These are phyloP conservation scores for Penicillium sp. DNA, from an alignment of 2,329 filamentous ascomycete species.

Conservation along the genomic window DNA sequence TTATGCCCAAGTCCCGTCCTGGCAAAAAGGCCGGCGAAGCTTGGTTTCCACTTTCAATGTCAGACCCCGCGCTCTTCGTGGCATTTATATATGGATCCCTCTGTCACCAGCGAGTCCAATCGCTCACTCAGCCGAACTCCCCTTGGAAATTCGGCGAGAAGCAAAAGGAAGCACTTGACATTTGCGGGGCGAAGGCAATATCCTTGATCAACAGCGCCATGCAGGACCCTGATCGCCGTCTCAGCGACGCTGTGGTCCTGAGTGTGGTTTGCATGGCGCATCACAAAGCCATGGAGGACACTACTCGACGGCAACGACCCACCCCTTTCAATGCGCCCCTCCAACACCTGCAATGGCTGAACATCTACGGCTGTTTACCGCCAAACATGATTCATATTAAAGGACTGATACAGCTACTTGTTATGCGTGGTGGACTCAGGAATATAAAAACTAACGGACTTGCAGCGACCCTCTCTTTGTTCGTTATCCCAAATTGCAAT, in stretches of 20 bases:
- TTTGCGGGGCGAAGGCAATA: slow-evolving; percentile 39
- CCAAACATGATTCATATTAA: slow-evolving; percentile 41
- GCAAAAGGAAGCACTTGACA: slow-evolving; percentile 30
- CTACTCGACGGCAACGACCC: slow-evolving; percentile 8
- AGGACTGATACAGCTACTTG: slow-evolving; percentile 41
- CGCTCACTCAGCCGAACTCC: slow-evolving; percentile 30
- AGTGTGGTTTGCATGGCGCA: slow-evolving; percentile 42
- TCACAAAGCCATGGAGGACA: slow-evolving; percentile 31
- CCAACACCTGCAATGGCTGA: slow-evolving; percentile 41
- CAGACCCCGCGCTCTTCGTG: slow-evolving; percentile 34
- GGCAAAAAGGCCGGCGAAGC: slow-evolving; percentile 11
- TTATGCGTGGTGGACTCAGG: slow-evolving; percentile 41
- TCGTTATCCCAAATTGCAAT: slow-evolving; percentile 18
- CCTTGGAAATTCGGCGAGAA: slow-evolving; percentile 21
- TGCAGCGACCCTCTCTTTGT: slow-evolving; percentile 44
- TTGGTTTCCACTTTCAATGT: slow-evolving; percentile 37
- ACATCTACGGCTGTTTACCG: slow-evolving; percentile 40
- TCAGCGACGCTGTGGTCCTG: slow-evolving; percentile 40
- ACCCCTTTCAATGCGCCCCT: slow-evolving; percentile 41
- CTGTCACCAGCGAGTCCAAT: slow-evolving; percentile 38
- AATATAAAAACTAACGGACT: slow-evolving; percentile 42
- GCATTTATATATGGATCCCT: slow-evolving; percentile 38
- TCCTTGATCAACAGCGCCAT: slow-evolving; percentile 41
- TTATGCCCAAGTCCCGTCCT: slow-evolving; percentile 21
- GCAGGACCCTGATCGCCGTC: slow-evolving; percentile 32